phyloP scores from a whole-genome alignment of 441 rosid genomes.

The Croton laevigatus region DNA sequence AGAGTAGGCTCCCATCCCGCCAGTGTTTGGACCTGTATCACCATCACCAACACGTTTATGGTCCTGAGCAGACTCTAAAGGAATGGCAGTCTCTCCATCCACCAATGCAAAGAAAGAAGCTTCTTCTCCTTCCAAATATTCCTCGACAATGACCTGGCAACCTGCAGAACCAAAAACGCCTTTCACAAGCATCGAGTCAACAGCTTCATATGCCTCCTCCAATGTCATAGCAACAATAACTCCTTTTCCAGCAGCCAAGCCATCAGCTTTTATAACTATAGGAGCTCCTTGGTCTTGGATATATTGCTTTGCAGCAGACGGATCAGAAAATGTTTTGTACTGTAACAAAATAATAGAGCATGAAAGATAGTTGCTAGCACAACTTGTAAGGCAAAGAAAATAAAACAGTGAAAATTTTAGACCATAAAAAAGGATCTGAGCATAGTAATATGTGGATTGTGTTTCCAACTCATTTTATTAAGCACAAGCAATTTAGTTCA shows the following conservation, averaged over 20 bases:
- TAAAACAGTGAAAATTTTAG: background rate
- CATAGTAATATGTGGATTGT: background rate
- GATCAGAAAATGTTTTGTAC: conserved; percentile 70
- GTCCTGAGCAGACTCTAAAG: conserved; percentile 93
- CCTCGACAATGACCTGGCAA: conserved; percentile 66
- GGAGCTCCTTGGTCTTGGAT: conserved; percentile 81
- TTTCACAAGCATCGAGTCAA: conserved; percentile 79
- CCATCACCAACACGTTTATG: conserved; percentile 98
- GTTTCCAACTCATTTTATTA: background rate
- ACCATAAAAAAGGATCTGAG: background rate
- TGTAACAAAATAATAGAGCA: conserved; percentile 33
- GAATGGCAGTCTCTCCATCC: conserved; percentile 91
- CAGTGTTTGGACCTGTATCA: conserved; percentile 91
- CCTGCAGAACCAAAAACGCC: conserved; percentile 90
- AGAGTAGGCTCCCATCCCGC: conserved; percentile 97
- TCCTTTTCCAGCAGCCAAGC: conserved; percentile 97
- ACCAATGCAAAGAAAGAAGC: conserved; percentile 94
- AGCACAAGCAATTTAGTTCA: background rate
- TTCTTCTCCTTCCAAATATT: conserved; percentile 90
- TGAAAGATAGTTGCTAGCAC: background rate
- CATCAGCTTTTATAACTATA: conserved; percentile 90
- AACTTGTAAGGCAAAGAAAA: background rate
- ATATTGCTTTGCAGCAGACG: conserved; percentile 65
- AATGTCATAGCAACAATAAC: conserved; percentile 71
- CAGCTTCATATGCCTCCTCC: conserved; percentile 82